Evolutionary conservation across 805 yeast species (phyloP), one percentile per base, ranked within the genome.

Genomic region (Metschnikowia lochheadii): DNA sequence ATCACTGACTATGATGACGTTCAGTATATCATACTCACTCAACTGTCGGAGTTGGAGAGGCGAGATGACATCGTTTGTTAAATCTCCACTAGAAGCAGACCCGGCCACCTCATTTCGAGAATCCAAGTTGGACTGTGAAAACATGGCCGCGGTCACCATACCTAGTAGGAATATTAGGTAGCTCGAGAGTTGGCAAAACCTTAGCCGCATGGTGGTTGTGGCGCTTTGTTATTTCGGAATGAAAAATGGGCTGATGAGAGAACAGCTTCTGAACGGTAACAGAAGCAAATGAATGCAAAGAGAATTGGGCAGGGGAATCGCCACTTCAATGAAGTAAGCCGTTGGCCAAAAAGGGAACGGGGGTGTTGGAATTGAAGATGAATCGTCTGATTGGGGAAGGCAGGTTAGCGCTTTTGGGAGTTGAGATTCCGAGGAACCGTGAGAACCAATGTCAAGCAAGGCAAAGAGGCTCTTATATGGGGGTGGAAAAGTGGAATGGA

Each of bases 1-100:
- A 60, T 91, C 96, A 11, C 91, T 81, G 0, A 88, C 82, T 4
- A 90, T 66, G 2, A 91, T 63, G 8, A 86, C 59, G 56, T 84
- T 81, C 0, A 87, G 69, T 6, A 85, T 67, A 26, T 61, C 60
- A 73, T 79, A 81, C 53, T 79, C 81, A 15, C 59, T 58, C 14
- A 81, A 62, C 18, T 72, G 68, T 36, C 80, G 61, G 5, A 63
- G 52, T 43, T 70, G 72, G n/a, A 71, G 53, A 1, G 77, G 77
- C 14, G 65, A 55, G 17, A 67, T 51, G 46, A 58, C 56, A 21
- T 63, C 54, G 49, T 49, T 48, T 36, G 38, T 31, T 8, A 38
- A 4, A 23, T 38, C 43, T 8, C 43, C 34, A 21, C 36, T 10
- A 4, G 17, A 11, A 10, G 45, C 31, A 6, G 45, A 4, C 34